Evolutionary conservation across 306 rosid species (phyloP), one percentile per base, ranked within the genome.

Genomic region (Myrica gale): DNA sequence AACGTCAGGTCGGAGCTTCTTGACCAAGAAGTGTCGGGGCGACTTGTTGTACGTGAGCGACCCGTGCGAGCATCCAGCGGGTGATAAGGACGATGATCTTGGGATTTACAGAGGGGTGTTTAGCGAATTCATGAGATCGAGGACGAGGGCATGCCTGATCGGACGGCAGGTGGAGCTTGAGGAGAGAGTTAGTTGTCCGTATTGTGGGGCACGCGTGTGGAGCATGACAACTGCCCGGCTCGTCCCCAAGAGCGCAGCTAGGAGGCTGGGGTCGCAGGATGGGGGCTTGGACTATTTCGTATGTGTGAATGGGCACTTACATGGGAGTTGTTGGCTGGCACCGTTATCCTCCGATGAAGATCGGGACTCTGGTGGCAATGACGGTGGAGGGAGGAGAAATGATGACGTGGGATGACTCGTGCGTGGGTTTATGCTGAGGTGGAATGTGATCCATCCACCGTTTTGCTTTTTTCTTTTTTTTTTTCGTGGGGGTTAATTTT

Each of bases 51-150:
- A 76, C 74, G 85, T 89, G 58, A 85, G 89, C 75, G 93, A 89
- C 77, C 90, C 90, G 67, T 89, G 93, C 66, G 93, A 89, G 88
- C 93, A 89, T 51, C 76, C 76, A 63, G 77, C 80, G 68, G 86
- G 84, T 11, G 69, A 53, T 0, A 79, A 62, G 62, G 90, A 75
- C 10, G 90, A 84, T 48, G 87, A 87, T 75, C 43, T 89, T 56
- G 93, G 93, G 81, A 78, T 87, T 19, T 89, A 67, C 60, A 72
- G 93, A 83, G 93, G 93, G 69, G 82, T 89, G 11, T 89, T 89
- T 72, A 56, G 69, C 79, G 87, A 87, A 80, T 89, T 89, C 57
- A 63, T 56, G 39, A 82, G 80, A 21, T 89, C 90, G 5, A 79
- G 65, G 66, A 89, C 90, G 26, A 73, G 86, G 54, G 90, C 81